Percentiles rank a stretch among this genome's conserved stretches.
Conservation (phyloP, 2,329 filamentous ascomycete genomes). For the Metarhizium album region DNA sequence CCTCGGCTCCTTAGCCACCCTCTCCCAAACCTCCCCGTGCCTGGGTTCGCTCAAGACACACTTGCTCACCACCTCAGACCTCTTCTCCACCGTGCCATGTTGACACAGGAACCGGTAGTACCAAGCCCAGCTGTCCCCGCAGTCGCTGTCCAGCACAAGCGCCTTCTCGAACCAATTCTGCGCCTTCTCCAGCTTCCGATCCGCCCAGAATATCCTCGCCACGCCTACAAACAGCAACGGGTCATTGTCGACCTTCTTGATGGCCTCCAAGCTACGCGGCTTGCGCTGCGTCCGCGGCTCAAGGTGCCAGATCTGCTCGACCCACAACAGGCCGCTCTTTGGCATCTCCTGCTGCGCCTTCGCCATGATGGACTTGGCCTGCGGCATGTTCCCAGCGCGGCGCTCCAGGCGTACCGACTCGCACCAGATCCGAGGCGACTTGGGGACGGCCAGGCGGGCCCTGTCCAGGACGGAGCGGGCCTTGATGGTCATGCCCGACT, state of each 20-base stretch:
- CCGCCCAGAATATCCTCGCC: slow-evolving; percentile 91
- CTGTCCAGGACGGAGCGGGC: slow-evolving; percentile 89
- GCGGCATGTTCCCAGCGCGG: slow-evolving; percentile 68
- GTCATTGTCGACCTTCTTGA: slow-evolving; percentile 94
- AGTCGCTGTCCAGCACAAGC: slow-evolving; percentile 73
- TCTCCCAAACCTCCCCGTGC: slow-evolving; percentile 89
- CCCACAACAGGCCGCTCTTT: slow-evolving; percentile 78
- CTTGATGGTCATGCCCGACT: slow-evolving; percentile 72
- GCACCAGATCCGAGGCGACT: slow-evolving; percentile 75
- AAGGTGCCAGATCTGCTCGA: slow-evolving; percentile 90
- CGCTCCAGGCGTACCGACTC: slow-evolving; percentile 92
- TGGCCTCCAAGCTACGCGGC: slow-evolving; percentile 80
- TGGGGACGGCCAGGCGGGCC: slow-evolving; percentile 77
- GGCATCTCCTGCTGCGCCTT: slow-evolving; percentile 86
- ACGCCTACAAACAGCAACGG: slow-evolving; percentile 82
- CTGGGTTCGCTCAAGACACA: slow-evolving; percentile 75
- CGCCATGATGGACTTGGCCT: slow-evolving; percentile 89
- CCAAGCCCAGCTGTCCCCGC: slow-evolving; percentile 95
- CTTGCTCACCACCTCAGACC: slow-evolving; percentile 71
- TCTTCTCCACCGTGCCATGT: slow-evolving; percentile 92
- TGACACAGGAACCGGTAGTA: slow-evolving; percentile 89
- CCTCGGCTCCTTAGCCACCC: slow-evolving; percentile 71
- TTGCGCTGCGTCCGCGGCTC: slow-evolving; percentile 88
- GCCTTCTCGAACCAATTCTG: slow-evolving; percentile 98
- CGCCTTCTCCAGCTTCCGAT: slow-evolving; percentile 85